Evolutionary conservation across 1,284 basidiomycete species (phyloP).

Genomic region (Mycosarcoma maydis): DNA sequence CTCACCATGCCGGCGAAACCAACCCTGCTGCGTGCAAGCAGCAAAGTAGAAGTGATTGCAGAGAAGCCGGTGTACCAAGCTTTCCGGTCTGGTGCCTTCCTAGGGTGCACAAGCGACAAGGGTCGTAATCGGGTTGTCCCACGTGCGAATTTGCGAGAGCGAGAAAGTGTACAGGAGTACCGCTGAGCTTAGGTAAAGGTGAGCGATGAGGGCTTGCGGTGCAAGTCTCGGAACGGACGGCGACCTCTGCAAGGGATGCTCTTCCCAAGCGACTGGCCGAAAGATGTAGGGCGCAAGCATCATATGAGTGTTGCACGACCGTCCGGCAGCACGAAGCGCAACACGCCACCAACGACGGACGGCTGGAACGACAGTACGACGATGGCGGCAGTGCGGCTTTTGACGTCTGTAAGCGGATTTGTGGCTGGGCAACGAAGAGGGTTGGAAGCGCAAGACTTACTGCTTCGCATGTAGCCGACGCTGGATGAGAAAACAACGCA

Average conservation of each 20-base stretch:
- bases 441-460: too few species aligned
- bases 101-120: too few species aligned
- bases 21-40: background rate
- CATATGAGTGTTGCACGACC: background rate
- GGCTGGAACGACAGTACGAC: background rate
- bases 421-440: conserved; percentile 2
- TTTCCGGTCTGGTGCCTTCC: too few species aligned
- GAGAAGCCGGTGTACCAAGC: too few species aligned
- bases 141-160: too few species aligned
- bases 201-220: too few species aligned
- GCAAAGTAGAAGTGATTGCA: too few species aligned
- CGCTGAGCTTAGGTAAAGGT: too few species aligned
- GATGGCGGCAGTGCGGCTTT: conserved; percentile 1
- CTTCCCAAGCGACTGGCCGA: conserved; percentile 9
- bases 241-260: conserved; percentile 10
- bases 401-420: conserved; percentile 1
- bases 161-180: background rate
- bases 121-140: too few species aligned
- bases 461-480: background rate
- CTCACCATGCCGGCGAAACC: too few species aligned
- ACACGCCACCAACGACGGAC: background rate
- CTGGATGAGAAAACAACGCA: too few species aligned
- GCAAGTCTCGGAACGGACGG: conserved; percentile 2
- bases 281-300: conserved; percentile 1
- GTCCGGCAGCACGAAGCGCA: background rate